Percentiles rank a stretch among this genome's conserved stretches.
Evolutionary conservation across 768 basidiomycete genomes (phyloP).

Genomic region (Leccinum subgranulosum): DNA sequence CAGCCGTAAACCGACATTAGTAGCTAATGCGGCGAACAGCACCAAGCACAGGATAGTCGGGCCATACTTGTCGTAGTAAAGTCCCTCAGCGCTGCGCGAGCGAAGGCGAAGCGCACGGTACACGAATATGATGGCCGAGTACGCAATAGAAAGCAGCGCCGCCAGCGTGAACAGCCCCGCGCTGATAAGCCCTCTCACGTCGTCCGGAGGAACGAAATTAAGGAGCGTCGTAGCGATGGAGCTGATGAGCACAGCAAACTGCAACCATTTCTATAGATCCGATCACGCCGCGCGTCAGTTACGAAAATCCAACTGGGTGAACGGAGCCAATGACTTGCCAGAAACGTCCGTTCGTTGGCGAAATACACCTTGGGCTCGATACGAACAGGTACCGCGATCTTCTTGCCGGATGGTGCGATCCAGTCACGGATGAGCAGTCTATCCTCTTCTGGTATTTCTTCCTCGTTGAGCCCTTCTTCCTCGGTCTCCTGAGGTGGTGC

Average conservation of each 20-base stretch:
- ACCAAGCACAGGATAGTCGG: constrained; percentile 72
- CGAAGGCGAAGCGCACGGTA: constrained; percentile 71
- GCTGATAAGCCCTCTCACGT: constrained; percentile 77
- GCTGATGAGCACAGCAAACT: constrained; percentile 83
- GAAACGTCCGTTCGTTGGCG: constrained; percentile 90
- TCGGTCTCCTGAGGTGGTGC: constrained; percentile 22
- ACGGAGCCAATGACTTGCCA: constrained; percentile 52
- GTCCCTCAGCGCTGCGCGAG: constrained; percentile 65
- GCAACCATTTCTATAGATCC: constrained; percentile 74
- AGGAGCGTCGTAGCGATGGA: constrained; percentile 87
- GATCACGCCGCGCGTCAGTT: neutral
- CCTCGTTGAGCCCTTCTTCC: constrained; percentile 36
- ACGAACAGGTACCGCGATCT: constrained; percentile 90
- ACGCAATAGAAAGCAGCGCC: constrained; percentile 86
- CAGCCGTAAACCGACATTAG: constrained; percentile 71
- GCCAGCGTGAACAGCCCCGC: constrained; percentile 86
- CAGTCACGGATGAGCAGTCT: constrained; percentile 63
- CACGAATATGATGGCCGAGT: constrained; percentile 78
- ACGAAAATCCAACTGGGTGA: neutral
- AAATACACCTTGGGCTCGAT: constrained; percentile 99
- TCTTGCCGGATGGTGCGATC: constrained; percentile 82
- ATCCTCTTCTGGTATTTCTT: constrained; percentile 41
- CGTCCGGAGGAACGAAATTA: constrained; percentile 75
- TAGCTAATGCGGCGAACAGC: constrained; percentile 64
- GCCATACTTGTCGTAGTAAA: constrained; percentile 90